Evolutionary conservation across 441 rosid genomes (phyloP), one percentile per base, ranked within the genome.

Genomic region (Capsella rubella): DNA sequence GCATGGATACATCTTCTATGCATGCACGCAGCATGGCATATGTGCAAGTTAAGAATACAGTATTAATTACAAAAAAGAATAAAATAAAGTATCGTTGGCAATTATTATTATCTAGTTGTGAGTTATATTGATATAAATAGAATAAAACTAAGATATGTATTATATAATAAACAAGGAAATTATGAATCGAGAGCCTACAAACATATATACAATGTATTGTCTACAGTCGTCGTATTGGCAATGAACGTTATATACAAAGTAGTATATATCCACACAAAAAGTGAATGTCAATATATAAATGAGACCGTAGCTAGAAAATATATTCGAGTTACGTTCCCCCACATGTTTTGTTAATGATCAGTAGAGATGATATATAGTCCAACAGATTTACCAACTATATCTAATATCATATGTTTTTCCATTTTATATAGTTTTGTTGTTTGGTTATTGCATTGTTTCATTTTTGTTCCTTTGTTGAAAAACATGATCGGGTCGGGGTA

Each of bases 341-440:
- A 56, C 43, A 51, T 73, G 50, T 56, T 73, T 35, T 56, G 34
- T 6, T 64, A 65, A 47, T 29, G 51, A 55, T 65, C 59, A 56
- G 25, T 21, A 21, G 0, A 21, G 25, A 21, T 21, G 43, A 65
- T n/a, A 21, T 16, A 73, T 27, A 34, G 39, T 39, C 57, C 58
- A 58, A 49, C 75, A 43, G 9, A 9, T 46, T 46, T 56, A 28
- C 66, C 34, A 56, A 39, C 6, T 56, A 42, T 62, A 40, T 21
- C 25, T 21, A 21, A 21, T 21, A 21, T 34, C 37, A 32, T 14
- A 43, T 15, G 8, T 4, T 18, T 13, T 14, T 18, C 34, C 1
- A 2, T 18, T 16, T 40, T 0, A 8, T 34, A 34, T 34, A 34
- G 37, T 34, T 34, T 34, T 34, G 37, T 49, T 73, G 45, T 57